Evolutionary conservation across 306 rosid genomes (phyloP).

Genomic region (Alnus rubra): DNA sequence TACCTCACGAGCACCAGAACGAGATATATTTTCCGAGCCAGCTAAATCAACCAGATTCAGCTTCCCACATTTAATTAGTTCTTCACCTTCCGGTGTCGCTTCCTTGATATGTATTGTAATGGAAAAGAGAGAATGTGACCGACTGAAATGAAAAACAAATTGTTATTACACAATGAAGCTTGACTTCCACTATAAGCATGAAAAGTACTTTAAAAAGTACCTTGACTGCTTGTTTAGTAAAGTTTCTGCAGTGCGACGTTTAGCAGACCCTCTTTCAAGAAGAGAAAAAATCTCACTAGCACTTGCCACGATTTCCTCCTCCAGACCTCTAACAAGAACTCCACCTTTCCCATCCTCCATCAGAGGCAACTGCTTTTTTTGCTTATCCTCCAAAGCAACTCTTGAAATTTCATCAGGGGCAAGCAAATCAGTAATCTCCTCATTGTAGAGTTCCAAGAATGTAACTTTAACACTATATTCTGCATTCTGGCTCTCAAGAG

Average conservation of each 20-base stretch:
- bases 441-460: slow-evolving; percentile 84
- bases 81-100: slow-evolving; percentile 98
- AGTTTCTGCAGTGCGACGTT: slow-evolving; percentile 96
- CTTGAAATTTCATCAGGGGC: slow-evolving; percentile 87
- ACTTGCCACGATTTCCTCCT: slow-evolving; percentile 89
- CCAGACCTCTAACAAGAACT: slow-evolving; percentile 91
- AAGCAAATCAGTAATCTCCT: slow-evolving; percentile 91
- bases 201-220: slow-evolving; percentile 28
- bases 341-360: slow-evolving; percentile 99
- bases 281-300: slow-evolving; percentile 85
- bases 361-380: slow-evolving; percentile 81
- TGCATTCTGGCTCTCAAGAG: slow-evolving; percentile 84
- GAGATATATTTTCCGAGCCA: slow-evolving; percentile 96
- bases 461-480: slow-evolving; percentile 96
- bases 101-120: slow-evolving; percentile 98
- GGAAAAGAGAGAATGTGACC: slow-evolving; percentile 94
- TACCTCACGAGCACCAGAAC: slow-evolving; percentile 99
- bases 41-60: slow-evolving; percentile 95
- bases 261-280: slow-evolving; percentile 90
- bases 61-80: slow-evolving; percentile 93
- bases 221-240: slow-evolving; percentile 94
- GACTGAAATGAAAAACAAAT: slow-evolving; percentile 52
- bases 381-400: slow-evolving; percentile 75
- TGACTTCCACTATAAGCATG: background rate
- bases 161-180: slow-evolving; percentile 5